A percentile compares a stretch with the other conserved stretches of the same genome.
Conservation (phyloP, 1,284 basidiomycete species). For the Golubevia sp. region DNA sequence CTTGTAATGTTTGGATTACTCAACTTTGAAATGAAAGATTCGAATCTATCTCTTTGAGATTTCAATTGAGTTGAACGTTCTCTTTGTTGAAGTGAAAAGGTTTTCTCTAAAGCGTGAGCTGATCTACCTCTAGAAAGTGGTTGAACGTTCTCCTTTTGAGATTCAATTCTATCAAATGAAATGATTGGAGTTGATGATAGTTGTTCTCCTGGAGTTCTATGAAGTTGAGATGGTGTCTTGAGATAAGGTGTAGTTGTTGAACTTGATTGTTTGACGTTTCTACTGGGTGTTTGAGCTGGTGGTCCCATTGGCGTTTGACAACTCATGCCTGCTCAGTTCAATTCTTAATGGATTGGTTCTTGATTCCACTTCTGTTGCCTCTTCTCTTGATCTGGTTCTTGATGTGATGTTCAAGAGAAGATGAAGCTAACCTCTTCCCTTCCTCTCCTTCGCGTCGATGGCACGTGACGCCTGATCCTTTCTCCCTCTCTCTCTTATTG, state of each 20-base stretch:
- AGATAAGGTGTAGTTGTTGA: constrained; percentile 19
- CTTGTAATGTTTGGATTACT: constrained; percentile 1
- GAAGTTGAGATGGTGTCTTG: constrained; percentile 47
- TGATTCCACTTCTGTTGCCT: too few relatives aligned
- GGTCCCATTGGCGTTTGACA: constrained; percentile 26
- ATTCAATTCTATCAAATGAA: constrained; percentile 62
- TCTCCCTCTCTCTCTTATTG: too few relatives aligned
- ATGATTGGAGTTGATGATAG: constrained; percentile 57
- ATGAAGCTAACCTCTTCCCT: too few relatives aligned
- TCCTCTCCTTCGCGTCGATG: too few relatives aligned
- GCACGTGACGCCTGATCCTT: too few relatives aligned
- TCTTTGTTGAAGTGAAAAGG: constrained; percentile 45
- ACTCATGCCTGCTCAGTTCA: too few relatives aligned
- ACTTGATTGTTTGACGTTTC: background rate
- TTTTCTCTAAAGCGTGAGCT: constrained; percentile 65
- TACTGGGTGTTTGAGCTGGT: constrained; percentile 29
- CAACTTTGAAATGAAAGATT: constrained; percentile 20
- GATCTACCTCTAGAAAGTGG: constrained; percentile 67
- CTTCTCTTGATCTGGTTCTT: too few relatives aligned
- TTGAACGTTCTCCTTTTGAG: constrained; percentile 70
- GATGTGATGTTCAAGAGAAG: too few relatives aligned
- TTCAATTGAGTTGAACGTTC: constrained; percentile 40
- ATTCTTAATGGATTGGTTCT: too few relatives aligned
- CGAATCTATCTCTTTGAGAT: constrained; percentile 36
- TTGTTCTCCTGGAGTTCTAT: constrained; percentile 45